A percentile compares a stretch with the other conserved stretches of the same genome.
phyloP scores from a whole-genome alignment of 768 basidiomycete genomes.

The Sutorius australiensis region DNA sequence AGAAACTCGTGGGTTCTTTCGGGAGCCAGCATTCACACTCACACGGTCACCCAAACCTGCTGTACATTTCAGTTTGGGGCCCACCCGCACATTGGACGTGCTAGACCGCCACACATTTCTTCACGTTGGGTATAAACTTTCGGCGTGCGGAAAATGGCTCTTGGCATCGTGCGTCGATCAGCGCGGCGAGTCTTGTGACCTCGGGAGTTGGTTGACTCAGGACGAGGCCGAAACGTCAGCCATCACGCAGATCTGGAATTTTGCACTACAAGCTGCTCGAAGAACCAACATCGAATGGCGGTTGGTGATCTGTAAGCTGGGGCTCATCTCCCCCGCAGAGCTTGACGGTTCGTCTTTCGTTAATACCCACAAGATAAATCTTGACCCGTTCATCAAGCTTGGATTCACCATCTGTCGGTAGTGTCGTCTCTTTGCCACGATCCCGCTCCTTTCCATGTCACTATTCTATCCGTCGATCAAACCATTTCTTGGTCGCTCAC shows the following conservation, averaged over 20 bases:
- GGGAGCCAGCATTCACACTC: slow-evolving; percentile 63
- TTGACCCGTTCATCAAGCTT: slow-evolving; percentile 50
- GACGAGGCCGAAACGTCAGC: slow-evolving; percentile 44
- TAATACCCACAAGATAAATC: neutral
- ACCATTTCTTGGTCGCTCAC: slow-evolving; percentile 60
- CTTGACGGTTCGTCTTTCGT: slow-evolving; percentile 52
- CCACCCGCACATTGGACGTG: slow-evolving; percentile 44
- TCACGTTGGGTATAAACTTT: slow-evolving; percentile 72
- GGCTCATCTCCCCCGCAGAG: slow-evolving; percentile 55
- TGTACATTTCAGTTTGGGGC: slow-evolving; percentile 40
- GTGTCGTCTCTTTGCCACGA: slow-evolving; percentile 37
- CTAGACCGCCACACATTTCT: slow-evolving; percentile 58
- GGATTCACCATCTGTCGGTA: slow-evolving; percentile 52
- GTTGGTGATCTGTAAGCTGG: slow-evolving; percentile 67
- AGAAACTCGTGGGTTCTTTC: slow-evolving; percentile 48
- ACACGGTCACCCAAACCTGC: slow-evolving; percentile 40
- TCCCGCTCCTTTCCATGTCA: slow-evolving; percentile 55
- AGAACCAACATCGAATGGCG: slow-evolving; percentile 78
- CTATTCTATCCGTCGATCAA: slow-evolving; percentile 56
- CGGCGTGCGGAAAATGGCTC: slow-evolving; percentile 71
- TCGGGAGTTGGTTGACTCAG: slow-evolving; percentile 64
- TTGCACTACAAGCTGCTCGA: slow-evolving; percentile 57
- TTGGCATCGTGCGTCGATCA: slow-evolving; percentile 73
- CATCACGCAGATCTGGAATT: slow-evolving; percentile 65
- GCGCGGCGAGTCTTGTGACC: slow-evolving; percentile 69